Conservation (phyloP, 345 rosid species). For the Rhizophora mangle region DNA sequence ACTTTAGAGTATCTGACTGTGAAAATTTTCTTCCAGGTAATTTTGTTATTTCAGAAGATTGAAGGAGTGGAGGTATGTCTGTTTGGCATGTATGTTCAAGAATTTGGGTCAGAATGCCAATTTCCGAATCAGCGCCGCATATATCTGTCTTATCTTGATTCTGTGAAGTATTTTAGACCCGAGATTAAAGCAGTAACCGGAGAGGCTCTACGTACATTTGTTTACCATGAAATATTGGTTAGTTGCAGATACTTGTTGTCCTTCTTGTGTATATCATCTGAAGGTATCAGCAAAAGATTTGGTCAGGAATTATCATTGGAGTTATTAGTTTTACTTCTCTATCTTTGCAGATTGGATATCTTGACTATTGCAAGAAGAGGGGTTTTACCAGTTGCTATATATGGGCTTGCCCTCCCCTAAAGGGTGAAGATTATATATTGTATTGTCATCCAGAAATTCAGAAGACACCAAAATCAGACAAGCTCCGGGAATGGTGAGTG, state of each 20-base stretch:
- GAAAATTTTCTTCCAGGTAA: slow-evolving; percentile 55
- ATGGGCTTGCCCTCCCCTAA: slow-evolving; percentile 99
- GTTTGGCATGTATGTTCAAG: slow-evolving; percentile 99
- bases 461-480: slow-evolving; percentile 98
- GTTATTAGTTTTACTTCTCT: slow-evolving; percentile 11
- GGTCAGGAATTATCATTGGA: slow-evolving; percentile 3
- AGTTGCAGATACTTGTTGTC: slow-evolving; percentile 14
- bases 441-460: slow-evolving; percentile 99
- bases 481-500: slow-evolving; percentile 94
- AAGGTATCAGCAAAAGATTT: not conserved
- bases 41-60: slow-evolving; percentile 94
- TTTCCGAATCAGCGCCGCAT: slow-evolving; percentile 98
- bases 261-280: not conserved
- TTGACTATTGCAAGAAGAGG: slow-evolving; percentile 93
- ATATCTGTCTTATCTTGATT: slow-evolving; percentile 94
- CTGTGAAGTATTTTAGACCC: slow-evolving; percentile 97
- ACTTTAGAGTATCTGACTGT: not conserved
- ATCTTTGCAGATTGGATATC: slow-evolving; percentile 84
- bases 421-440: slow-evolving; percentile 97
- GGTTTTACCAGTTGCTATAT: slow-evolving; percentile 99
- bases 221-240: slow-evolving; percentile 95
- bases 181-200: slow-evolving; percentile 83
- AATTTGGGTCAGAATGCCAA: slow-evolving; percentile 87
- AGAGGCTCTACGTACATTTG: slow-evolving; percentile 96
- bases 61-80: slow-evolving; percentile 99